Evolutionary conservation across 768 basidiomycete genomes (phyloP).

Genomic region (Coprinopsis cinerea): DNA sequence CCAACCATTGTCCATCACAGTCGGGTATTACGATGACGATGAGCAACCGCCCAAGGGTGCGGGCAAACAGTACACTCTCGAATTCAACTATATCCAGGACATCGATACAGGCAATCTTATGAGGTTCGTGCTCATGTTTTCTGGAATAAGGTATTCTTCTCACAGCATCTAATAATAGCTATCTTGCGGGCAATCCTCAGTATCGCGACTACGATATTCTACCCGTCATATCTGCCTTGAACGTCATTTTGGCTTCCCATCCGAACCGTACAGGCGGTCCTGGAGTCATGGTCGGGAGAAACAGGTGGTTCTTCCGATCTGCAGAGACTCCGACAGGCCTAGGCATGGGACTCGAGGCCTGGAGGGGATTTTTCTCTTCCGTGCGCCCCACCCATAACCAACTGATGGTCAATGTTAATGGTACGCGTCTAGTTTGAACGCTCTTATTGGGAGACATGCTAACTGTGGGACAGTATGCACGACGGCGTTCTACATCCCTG

Average conservation of each 20-base stretch:
- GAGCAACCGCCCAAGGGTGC: constrained; percentile 36
- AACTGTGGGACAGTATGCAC: constrained; percentile 37
- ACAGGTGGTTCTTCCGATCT: constrained; percentile 58
- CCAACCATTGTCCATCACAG: constrained; percentile 36
- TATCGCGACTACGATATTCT: constrained; percentile 51
- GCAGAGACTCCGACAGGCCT: constrained; percentile 45
- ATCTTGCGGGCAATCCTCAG: constrained; percentile 48
- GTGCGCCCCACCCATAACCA: constrained; percentile 51
- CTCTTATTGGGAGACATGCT: too few relatives aligned
- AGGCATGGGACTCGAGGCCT: constrained; percentile 49
- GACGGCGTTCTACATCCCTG: constrained; percentile 54
- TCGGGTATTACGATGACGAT: constrained; percentile 48
- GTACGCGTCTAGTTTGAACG: too few relatives aligned
- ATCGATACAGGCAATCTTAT: constrained; percentile 49
- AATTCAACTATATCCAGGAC: constrained; percentile 34
- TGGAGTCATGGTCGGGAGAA: constrained; percentile 62
- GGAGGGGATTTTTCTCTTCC: constrained; percentile 55
- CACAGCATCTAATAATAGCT: too few relatives aligned
- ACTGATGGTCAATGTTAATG: constrained; percentile 60
- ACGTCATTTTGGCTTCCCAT: constrained; percentile 55
- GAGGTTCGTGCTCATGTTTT: constrained; percentile 24
- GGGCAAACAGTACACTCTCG: constrained; percentile 43
- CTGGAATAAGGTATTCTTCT: constrained; percentile 13
- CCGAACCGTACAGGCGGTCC: constrained; percentile 46
- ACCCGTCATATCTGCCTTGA: constrained; percentile 58